These are phyloP conservation scores for Peribolospora baueri DNA, from an alignment of 768 basidiomycete genomes.

Conservation along the genomic window DNA sequence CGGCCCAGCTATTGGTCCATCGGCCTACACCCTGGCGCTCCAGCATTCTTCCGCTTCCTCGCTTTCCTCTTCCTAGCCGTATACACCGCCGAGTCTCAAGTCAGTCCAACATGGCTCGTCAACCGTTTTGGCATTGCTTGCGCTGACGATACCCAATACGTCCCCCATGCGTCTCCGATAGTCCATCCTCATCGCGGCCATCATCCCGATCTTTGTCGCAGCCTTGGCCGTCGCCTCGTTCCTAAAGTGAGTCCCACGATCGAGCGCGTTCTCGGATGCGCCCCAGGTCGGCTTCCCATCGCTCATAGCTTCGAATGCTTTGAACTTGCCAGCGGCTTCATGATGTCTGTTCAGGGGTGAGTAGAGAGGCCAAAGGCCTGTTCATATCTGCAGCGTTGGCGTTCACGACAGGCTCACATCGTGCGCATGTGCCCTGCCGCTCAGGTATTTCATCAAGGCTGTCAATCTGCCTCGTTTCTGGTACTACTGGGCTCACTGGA, in stretches of 20 bases:
- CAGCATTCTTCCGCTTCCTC: slow-evolving; percentile 33
- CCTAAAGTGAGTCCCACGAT: slow-evolving; percentile 21
- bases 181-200: slow-evolving; percentile 26
- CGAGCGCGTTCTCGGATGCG: not conserved
- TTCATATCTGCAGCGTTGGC: not conserved
- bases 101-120: slow-evolving; percentile 5
- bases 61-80: slow-evolving; percentile 32
- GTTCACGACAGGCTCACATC: slow-evolving; percentile 1
- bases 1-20: slow-evolving; percentile 15
- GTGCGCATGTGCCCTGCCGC: not conserved
- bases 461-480: slow-evolving; percentile 33
- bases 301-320: not conserved
- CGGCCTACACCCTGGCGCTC: slow-evolving; percentile 29
- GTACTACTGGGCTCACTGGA: slow-evolving; percentile 34
- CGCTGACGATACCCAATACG: not conserved
- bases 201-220: slow-evolving; percentile 36
- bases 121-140: not conserved
- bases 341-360: slow-evolving; percentile 29
- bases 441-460: slow-evolving; percentile 27
- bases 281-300: slow-evolving; percentile 1
- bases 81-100: slow-evolving; percentile 31
- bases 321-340: slow-evolving; percentile 21
- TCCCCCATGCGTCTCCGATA: not conserved
- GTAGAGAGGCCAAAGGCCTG: not conserved
- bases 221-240: slow-evolving; percentile 33